Conservation (phyloP, 371 early-diverging fungal genomes). For the Nosema muscidifuracis region DNA sequence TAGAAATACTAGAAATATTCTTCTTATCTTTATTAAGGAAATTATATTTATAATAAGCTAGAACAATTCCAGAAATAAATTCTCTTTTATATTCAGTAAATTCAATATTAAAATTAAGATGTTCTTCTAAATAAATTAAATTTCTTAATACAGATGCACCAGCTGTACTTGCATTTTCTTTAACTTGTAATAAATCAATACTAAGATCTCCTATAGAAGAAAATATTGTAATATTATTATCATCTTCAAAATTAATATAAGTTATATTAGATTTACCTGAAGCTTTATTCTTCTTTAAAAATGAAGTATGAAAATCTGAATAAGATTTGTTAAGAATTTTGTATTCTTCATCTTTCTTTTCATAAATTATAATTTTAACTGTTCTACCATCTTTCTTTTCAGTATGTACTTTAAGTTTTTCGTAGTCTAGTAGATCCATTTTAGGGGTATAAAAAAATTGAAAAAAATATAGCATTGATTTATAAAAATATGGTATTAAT, state of each 20-base stretch:
- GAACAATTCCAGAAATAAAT: slow-evolving; percentile 33
- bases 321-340: too few relatives aligned
- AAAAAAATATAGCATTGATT: too few relatives aligned
- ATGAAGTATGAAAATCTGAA: not conserved
- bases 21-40: slow-evolving; percentile 27
- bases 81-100: not conserved
- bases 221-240: not conserved
- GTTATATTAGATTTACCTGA: not conserved
- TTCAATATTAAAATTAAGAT: not conserved
- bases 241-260: not conserved
- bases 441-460: not conserved
- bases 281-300: not conserved
- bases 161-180: not conserved
- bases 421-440: slow-evolving; percentile 8
- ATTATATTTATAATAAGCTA: slow-evolving; percentile 46
- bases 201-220: not conserved
- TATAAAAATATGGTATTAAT: too few relatives aligned
- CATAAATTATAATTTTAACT: slow-evolving; percentile 11
- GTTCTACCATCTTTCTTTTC: not conserved
- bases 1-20: slow-evolving; percentile 1
- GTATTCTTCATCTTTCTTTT: too few relatives aligned
- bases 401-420: not conserved
- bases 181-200: not conserved
- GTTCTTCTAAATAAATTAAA: slow-evolving; percentile 2
- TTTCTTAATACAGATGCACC: slow-evolving; percentile 16